phyloP scores from a whole-genome alignment of 805 yeast genomes.

The Kuraishia hungarica region DNA sequence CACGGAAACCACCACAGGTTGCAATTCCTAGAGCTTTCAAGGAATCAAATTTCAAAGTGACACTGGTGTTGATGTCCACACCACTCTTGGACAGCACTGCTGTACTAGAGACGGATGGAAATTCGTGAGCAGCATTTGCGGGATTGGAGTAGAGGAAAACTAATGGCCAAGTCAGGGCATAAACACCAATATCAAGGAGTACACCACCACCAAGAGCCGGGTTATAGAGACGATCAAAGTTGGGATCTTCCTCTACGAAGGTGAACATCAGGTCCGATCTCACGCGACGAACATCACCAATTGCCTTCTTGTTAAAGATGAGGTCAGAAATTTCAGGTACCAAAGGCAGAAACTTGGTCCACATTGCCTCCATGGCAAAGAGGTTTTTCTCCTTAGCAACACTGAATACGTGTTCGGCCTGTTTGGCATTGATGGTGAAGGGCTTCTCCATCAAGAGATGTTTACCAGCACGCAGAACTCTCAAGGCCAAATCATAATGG shows the following conservation, averaged over 20 bases:
- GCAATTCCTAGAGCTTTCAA: conserved; percentile 30
- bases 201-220: conserved; percentile 47
- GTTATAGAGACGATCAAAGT: conserved; percentile 25
- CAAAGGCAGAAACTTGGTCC: conserved; percentile 47
- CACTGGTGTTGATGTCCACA: conserved; percentile 31
- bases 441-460: conserved; percentile 50
- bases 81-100: conserved; percentile 25
- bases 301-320: conserved; percentile 26
- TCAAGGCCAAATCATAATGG: conserved; percentile 34
- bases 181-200: conserved; percentile 46
- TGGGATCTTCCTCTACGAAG: conserved; percentile 7
- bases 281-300: conserved; percentile 41
- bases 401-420: conserved; percentile 31
- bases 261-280: conserved; percentile 27
- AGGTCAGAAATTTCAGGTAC: conserved; percentile 21
- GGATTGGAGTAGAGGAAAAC: conserved; percentile 25
- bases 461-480: conserved; percentile 33
- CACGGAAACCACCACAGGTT: conserved; percentile 15
- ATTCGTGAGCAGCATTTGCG: conserved; percentile 16
- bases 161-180: conserved; percentile 37
- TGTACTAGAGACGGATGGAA: conserved; percentile 20
- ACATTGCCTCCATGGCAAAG: conserved; percentile 51
- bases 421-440: conserved; percentile 36
- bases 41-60: conserved; percentile 25
- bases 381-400: conserved; percentile 33